Evolutionary conservation across 2,329 filamentous ascomycete species (phyloP), one percentile per base, ranked within the genome.

Genomic region (Neonectria neomacrospora): DNA sequence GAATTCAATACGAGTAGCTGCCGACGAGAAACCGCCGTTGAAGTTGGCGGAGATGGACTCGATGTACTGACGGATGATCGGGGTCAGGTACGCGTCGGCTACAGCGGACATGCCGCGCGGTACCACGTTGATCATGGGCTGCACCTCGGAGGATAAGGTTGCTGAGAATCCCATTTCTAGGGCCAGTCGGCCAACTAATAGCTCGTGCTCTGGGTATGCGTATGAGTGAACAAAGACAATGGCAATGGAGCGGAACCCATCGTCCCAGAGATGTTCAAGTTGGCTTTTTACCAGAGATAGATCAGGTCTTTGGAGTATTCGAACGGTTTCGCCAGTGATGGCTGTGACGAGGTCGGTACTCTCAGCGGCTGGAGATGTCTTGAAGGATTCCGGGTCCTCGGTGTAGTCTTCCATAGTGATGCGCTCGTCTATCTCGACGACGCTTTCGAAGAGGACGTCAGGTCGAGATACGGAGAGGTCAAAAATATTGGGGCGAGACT

Each of bases 321-420:
- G 83, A 8, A 94, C 85, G 0, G 88, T 84, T 76, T 94, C 90
- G 1, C 89, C 88, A 0, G 89, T 89, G 11, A 92, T 79, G 2
- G 90, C 91, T 30, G 82, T 83, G 4, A 92, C 86, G 1, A 97
- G 82, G 1, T 90, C 74, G n/a, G 85, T 79, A 1, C 82, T 80
- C 41, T 67, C 65, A 0, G 56, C 48, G 34, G 84, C 74, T 16
- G 81, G 75, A 2, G 82, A 82, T 2, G 85, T 77, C 0, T 86
- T 87, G 0, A 70, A 66, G 0, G 71, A 66, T 42, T 85, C 80
- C 0, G 90, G 90, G 61, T 93, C 89, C 72, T 93, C 90, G 0
- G 89, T 88, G 67, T 91, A 92, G 66, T 91, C 89, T 67, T 93
- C 90, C 51, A 93, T 78, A 0, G 90, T 92, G 5, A 93, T 88